Base-by-base conservation (phyloP, 2,329 filamentous ascomycete genomes). In the Capronia coronata region DNA sequence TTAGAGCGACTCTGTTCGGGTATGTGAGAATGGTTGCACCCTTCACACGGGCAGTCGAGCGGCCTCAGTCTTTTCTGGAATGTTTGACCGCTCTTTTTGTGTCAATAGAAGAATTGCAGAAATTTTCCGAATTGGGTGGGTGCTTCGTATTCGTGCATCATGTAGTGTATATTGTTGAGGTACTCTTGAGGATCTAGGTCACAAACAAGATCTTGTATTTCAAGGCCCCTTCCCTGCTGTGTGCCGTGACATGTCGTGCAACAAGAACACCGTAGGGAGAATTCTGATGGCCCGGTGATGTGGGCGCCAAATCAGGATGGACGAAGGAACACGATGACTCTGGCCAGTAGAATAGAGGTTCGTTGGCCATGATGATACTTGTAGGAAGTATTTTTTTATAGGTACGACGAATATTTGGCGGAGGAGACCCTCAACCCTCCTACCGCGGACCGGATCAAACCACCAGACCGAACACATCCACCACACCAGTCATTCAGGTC, bases 31-130 rank as follows among this genome's bases (percentile, higher is more conserved):
- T 35, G 46, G 43, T 47, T 14, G 43, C 35, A 39, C 30, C 44
- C 44, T 52, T 48, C 37, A 29, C 21, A 37, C 34, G 7, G 18
- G 16, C 34, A 37, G 23, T 37, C 23, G 35, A 47, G 49, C 49
- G 46, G 34, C 49, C 39, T 52, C 53, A 50, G 53, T 50, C 53
- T 43, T 55, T 44, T 32, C 39, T 44, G 39, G 45, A 50, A 50
- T 55, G n/a, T 49, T 52, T 48, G 53, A 55, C 53, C 53, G 49
- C 49, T 52, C 39, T 49, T 50, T 41, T 50, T 41, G 41, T 35
- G 6, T 47, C 19, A 16, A 48, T 51, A 54, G 52, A 54, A 19
- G 41, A 47, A 51, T 48, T 32, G 19, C 18, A 45, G 39, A 29
- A 40, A 38, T 42, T 34, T 43, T 23, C n/a, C 46, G n/a, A 46